A percentile compares a stretch with the other conserved stretches of the same genome.
Conservation (phyloP, 768 basidiomycete genomes). For the Leucosporidium scottii region DNA sequence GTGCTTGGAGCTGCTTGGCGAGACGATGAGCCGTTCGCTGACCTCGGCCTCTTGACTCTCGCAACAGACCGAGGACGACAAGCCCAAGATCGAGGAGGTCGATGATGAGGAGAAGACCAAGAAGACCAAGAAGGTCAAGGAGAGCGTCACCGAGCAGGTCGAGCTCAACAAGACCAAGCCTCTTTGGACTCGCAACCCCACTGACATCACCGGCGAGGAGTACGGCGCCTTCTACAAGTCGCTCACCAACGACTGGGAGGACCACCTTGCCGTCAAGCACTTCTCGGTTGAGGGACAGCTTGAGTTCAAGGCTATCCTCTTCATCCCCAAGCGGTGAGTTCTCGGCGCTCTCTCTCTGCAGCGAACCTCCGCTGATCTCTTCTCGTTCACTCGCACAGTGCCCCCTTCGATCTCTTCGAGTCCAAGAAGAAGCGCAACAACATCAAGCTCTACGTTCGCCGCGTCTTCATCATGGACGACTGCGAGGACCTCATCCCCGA, state of each 20-base stretch:
- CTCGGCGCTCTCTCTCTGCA: neutral
- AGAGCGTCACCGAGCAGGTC: conserved; percentile 69
- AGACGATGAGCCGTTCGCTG: neutral
- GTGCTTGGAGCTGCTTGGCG: neutral
- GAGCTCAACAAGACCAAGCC: conserved; percentile 99
- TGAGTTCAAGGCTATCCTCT: conserved; percentile 99
- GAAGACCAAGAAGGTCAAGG: conserved; percentile 77
- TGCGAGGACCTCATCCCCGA: conserved; percentile 99
- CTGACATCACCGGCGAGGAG: conserved; percentile 86
- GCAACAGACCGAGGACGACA: conserved; percentile 61
- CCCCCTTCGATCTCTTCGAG: conserved; percentile 99
- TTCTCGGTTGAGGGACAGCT: conserved; percentile 99
- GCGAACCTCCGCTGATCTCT: neutral
- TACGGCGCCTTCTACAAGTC: conserved; percentile 98
- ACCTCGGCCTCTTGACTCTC: neutral
- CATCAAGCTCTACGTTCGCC: conserved; percentile 99
- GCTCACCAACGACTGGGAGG: conserved; percentile 99
- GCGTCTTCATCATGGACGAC: conserved; percentile 99
- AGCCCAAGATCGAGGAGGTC: conserved; percentile 57
- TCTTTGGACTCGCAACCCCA: conserved; percentile 97
- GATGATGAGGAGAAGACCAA: conserved; percentile 59
- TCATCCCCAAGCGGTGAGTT: conserved; percentile 83
- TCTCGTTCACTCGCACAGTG: conserved; percentile 48
- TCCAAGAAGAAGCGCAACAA: conserved; percentile 99
- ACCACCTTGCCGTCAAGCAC: conserved; percentile 98